Conservation (phyloP, 2,329 filamentous ascomycete genomes). For the Penicillium sp. region DNA sequence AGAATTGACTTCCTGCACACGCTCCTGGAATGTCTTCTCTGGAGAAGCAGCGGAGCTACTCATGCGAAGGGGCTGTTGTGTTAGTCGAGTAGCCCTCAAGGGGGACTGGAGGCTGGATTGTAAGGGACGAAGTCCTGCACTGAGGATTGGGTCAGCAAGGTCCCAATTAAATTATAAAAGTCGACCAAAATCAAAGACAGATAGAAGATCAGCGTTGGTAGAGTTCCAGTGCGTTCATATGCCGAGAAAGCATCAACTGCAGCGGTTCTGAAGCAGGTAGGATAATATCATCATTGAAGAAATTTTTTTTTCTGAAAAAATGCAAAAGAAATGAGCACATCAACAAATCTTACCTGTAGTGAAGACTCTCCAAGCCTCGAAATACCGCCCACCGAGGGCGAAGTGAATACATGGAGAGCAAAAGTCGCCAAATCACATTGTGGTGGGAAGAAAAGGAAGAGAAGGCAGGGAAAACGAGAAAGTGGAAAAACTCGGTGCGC, state of each 20-base stretch:
- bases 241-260: constrained; percentile 57
- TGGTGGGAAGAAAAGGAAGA: constrained; percentile 14
- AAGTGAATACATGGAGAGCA: constrained; percentile 40
- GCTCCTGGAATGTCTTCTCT: constrained; percentile 35
- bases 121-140: constrained; percentile 27
- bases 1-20: constrained; percentile 39
- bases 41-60: constrained; percentile 32
- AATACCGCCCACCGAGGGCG: constrained; percentile 37
- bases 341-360: constrained; percentile 36
- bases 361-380: constrained; percentile 29
- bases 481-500: constrained; percentile 21
- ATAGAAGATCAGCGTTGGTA: constrained; percentile 20
- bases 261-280: constrained; percentile 60
- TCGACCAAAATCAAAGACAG: constrained; percentile 4
- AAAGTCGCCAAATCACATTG: constrained; percentile 25
- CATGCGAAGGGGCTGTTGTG: constrained; percentile 19
- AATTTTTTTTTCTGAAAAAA: constrained; percentile 9
- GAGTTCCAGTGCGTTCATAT: constrained; percentile 42
- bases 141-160: constrained; percentile 27
- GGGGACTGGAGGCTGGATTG: constrained; percentile 7
- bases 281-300: constrained; percentile 49
- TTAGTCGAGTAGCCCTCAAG: constrained; percentile 18
- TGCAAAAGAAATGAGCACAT: constrained; percentile 6
- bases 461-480: constrained; percentile 11
- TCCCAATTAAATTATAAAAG: constrained; percentile 1